Conservation (phyloP, 352 stramenopile genomes). For the Phytopythium delawarense region DNA sequence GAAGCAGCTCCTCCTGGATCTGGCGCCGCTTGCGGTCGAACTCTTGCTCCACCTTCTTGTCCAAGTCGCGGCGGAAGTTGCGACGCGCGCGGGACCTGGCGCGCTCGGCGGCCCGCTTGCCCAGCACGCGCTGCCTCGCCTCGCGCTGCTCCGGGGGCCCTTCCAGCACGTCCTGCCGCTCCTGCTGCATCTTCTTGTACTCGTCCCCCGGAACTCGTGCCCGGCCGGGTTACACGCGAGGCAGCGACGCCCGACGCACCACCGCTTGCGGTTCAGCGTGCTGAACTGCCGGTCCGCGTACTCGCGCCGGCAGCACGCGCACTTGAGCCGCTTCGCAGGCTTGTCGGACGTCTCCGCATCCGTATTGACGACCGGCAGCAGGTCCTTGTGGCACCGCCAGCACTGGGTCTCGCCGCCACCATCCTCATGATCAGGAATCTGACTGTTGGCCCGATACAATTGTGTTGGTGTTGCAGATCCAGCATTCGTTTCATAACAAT, state of each 20-base stretch:
- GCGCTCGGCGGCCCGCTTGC: not conserved
- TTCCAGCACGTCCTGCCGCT: not conserved
- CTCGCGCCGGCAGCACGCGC: conserved; percentile 1
- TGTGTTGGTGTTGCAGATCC: too few relatives aligned
- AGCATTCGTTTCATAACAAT: too few relatives aligned
- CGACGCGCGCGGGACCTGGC: not conserved
- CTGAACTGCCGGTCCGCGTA: not conserved
- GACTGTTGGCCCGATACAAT: too few relatives aligned
- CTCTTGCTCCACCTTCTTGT: conserved; percentile 1
- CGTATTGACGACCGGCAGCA: not conserved
- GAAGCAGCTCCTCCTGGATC: conserved; percentile 2
- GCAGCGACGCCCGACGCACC: not conserved
- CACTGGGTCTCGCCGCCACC: not conserved
- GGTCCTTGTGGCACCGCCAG: not conserved
- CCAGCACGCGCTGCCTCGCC: not conserved
- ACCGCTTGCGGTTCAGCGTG: not conserved
- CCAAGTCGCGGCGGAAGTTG: conserved; percentile 1
- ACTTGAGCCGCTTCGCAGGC: not conserved
- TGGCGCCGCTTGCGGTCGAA: conserved; percentile 1
- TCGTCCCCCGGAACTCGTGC: not conserved
- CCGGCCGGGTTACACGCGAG: not conserved
- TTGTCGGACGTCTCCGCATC: not conserved
- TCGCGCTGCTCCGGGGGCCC: not conserved
- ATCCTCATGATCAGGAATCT: not conserved
- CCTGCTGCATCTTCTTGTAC: not conserved